These are phyloP conservation scores for Wickerhamomyces queroliae DNA, from an alignment of 805 yeast species.

Conservation along the genomic window DNA sequence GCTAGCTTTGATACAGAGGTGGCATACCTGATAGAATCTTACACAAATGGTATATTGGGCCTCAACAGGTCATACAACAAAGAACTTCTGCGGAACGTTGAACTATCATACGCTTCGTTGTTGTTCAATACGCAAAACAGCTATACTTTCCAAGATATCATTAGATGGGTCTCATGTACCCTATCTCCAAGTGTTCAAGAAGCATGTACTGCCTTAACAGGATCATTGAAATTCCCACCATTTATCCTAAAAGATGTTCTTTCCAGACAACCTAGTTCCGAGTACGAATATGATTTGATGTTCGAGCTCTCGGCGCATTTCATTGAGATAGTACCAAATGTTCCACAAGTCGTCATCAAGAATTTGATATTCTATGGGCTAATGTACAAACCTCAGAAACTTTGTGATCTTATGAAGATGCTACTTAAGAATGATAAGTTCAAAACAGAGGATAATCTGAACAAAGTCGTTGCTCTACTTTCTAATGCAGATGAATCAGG, in stretches of 20 bases:
- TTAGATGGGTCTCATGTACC: conserved; percentile 21
- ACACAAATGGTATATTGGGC: no score
- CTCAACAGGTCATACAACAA: no score
- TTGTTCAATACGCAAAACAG: not conserved
- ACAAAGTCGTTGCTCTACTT: not conserved
- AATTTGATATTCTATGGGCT: conserved; percentile 11
- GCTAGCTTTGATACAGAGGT: no score
- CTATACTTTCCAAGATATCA: conserved; percentile 7
- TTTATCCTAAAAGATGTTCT: conserved; percentile 34
- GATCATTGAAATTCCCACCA: conserved; percentile 29
- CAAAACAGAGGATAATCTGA: not conserved
- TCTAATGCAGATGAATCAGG: not conserved
- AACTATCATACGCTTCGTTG: not conserved
- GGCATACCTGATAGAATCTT: no score
- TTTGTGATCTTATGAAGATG: conserved; percentile 2
- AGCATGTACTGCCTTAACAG: conserved; percentile 28
- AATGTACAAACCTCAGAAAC: conserved; percentile 5
- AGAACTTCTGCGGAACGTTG: not conserved
- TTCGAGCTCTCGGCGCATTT: conserved; percentile 2
- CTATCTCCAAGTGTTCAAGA: conserved; percentile 25
- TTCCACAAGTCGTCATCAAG: not conserved
- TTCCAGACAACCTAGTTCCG: conserved; percentile 24
- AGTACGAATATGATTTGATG: conserved; percentile 10
- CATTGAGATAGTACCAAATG: not conserved
- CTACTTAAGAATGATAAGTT: conserved; percentile 3